phyloP scores from a whole-genome alignment of 140 eudicot species.

The Cichorium intybus region DNA sequence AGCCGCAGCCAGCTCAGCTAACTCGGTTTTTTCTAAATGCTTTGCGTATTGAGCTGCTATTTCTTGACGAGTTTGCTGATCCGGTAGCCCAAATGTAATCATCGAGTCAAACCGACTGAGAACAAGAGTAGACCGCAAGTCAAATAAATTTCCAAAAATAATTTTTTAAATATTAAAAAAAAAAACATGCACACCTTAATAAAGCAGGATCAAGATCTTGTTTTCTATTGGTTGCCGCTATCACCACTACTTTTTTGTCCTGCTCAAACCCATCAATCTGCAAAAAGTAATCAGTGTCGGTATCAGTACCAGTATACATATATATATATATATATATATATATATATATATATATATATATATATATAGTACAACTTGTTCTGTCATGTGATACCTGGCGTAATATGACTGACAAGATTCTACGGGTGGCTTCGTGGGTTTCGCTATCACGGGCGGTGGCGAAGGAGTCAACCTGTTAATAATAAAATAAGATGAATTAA shows the following conservation, averaged over 20 bases:
- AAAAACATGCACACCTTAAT: constrained; percentile 50
- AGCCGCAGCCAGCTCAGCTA: constrained; percentile 69
- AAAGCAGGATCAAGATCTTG: constrained; percentile 99
- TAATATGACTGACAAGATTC: constrained; percentile 82
- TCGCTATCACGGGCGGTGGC: constrained; percentile 94
- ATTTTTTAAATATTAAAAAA: background rate
- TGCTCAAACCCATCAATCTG: constrained; percentile 99
- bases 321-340: too few species aligned
- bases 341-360: too few species aligned
- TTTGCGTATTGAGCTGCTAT: constrained; percentile 94
- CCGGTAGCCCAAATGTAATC: constrained; percentile 87
- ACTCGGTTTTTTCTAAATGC: constrained; percentile 70
- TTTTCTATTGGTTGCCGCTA: constrained; percentile 97
- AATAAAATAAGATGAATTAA: background rate
- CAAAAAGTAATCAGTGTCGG: constrained; percentile 10
- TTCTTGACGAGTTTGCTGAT: constrained; percentile 79
- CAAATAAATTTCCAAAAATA: constrained; percentile 11
- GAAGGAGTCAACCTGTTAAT: constrained; percentile 82
- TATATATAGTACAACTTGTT: background rate
- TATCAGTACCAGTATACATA: background rate
- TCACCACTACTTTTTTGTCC: constrained; percentile 91
- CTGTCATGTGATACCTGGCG: constrained; percentile 62
- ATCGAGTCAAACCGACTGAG: constrained; percentile 92
- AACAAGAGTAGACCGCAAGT: constrained; percentile 19
- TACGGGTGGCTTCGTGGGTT: constrained; percentile 97